Base-by-base conservation (phyloP, 768 basidiomycete genomes). In the Psilocybe cyanescens region DNA sequence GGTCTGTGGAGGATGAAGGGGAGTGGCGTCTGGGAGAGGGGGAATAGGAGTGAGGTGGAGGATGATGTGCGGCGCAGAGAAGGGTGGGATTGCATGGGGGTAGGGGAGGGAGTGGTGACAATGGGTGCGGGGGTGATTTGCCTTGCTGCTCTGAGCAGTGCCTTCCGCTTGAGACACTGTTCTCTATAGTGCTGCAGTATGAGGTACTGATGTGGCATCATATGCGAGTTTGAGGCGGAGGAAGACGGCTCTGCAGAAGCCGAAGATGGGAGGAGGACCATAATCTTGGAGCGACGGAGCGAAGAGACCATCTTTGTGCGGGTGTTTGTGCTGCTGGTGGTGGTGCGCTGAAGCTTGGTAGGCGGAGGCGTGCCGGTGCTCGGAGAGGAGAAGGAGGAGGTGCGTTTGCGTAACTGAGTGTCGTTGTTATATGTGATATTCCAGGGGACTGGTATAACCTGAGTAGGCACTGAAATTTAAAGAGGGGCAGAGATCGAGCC, bases 201-300 rank as follows among this genome's bases (percentile, higher is more conserved):
- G 59, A 79, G 79, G 62, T 70, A 72, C 55, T 49, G 65, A 53
- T 41, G 64, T 24, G 45, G 60, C 58, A 16, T 52, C 62, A 28
- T 54, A 55, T 28, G 55, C 47, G 51, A 12, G 24, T 24, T 24
- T 24, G 24, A 24, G 24, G 24, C 24, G 39, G 53, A 49, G 24
- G 24, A 24, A 2, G 24, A 24, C 24, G 24, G 24, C 24, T 24
- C 24, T 24, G 60, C 53, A n/a, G 63, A 66, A 48, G 68, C 71
- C 70, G 49, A 31, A 64, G 80, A 78, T 2, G 82, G 74, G 11
- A 86, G 70, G 45, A 75, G 76, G 53, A 85, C 68, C 67, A 79
- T 81, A 1, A 87, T 83, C 61, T 83, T 83, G n/a, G 86, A 82
- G 30, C 88, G 82, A 53, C 79, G 80, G 16, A 89, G 80, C 2